Percentiles rank a stretch among this genome's conserved stretches.
These are phyloP conservation scores for Aureococcus anophagefferens DNA, from an alignment of 108 stramenopile genomes.

Conservation along the genomic window DNA sequence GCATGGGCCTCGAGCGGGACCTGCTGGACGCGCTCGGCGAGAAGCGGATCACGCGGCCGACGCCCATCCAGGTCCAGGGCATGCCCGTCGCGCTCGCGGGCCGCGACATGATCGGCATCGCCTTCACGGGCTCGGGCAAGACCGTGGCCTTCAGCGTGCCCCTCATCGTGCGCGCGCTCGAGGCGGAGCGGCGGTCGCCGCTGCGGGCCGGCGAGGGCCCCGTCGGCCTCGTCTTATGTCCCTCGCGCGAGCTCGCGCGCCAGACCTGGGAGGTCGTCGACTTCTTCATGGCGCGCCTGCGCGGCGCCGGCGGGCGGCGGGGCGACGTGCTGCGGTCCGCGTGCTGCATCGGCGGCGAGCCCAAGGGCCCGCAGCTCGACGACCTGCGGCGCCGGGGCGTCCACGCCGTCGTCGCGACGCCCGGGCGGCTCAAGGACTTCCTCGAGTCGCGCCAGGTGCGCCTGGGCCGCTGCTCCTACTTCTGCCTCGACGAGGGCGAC, in stretches of 20 bases:
- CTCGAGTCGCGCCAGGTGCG: slow-evolving; percentile 71
- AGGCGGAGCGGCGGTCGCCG: slow-evolving; percentile 89
- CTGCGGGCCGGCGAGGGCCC: slow-evolving; percentile 86
- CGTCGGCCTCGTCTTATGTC: slow-evolving; percentile 84
- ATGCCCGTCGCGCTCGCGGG: slow-evolving; percentile 86
- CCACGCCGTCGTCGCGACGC: slow-evolving; percentile 91
- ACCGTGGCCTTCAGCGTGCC: slow-evolving; percentile 89
- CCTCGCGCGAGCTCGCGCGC: slow-evolving; percentile 87
- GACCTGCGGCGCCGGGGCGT: slow-evolving; percentile 59
- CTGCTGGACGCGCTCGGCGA: slow-evolving; percentile 58
- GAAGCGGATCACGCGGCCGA: slow-evolving; percentile 84
- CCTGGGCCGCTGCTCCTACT: slow-evolving; percentile 78
- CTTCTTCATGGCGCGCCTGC: slow-evolving; percentile 13
- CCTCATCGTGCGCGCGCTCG: slow-evolving; percentile 84
- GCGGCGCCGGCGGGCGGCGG: no score
- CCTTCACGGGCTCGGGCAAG: slow-evolving; percentile 90
- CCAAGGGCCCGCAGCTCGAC: slow-evolving; percentile 69
- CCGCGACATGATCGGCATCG: slow-evolving; percentile 98
- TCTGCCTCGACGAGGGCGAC: slow-evolving; percentile 96
- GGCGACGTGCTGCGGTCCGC: not conserved
- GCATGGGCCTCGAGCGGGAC: slow-evolving; percentile 83
- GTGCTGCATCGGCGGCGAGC: slow-evolving; percentile 78
- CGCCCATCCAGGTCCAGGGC: slow-evolving; percentile 99
- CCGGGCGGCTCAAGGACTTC: slow-evolving; percentile 82
- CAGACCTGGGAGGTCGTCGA: slow-evolving; percentile 91